Evolutionary conservation across 768 basidiomycete species (phyloP), one percentile per base, ranked within the genome.

Genomic region (Collybia sp.): DNA sequence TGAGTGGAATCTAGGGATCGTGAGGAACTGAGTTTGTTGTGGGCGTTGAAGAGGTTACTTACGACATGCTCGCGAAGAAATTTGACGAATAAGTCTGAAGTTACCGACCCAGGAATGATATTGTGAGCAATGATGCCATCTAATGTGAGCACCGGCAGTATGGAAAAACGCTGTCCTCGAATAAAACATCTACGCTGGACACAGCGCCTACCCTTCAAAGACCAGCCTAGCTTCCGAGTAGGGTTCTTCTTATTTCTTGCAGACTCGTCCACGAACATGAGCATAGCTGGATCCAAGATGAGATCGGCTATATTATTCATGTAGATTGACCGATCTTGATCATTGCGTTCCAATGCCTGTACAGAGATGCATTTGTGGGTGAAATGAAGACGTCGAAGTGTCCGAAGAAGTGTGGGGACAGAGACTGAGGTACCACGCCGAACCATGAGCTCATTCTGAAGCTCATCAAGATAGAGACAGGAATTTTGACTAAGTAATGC

Each of bases 81-180:
- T 6, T 49, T 20, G 9, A 68, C 42, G 37, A 68, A 69, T 12
- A 32, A 33, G 16, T 65, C 62, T 35, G 59, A 54, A 18, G 45
- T 67, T 9, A 68, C 58, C 0, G 64, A 62, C 1, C 64, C 65
- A 42, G 61, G 59, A 43, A 67, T 51, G 17, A 65, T 61, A 9
- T 64, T 58, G 2, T 62, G 52, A 2, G 58, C 57, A 49, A 62
- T 57, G 16, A 60, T 56, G 1, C 59, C 62, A 45, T 61, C 52
- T 5, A 36, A 37, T 2, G 57, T 57, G 15, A 66, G 43, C 2
- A 59, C 64, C 2, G 60, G 64, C 13, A 67, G 55, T 10, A 60
- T 52, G 12, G 58, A 62, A 38, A 48, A 59, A 11, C 53, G 35
- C 15, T 54, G 41, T 13, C 58, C 63, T 11, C 53, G 47, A n/a